Percentiles rank a stretch among this genome's conserved stretches.
Evolutionary conservation across 306 rosid species (phyloP).

Genomic region (Dicorynia guianensis): DNA sequence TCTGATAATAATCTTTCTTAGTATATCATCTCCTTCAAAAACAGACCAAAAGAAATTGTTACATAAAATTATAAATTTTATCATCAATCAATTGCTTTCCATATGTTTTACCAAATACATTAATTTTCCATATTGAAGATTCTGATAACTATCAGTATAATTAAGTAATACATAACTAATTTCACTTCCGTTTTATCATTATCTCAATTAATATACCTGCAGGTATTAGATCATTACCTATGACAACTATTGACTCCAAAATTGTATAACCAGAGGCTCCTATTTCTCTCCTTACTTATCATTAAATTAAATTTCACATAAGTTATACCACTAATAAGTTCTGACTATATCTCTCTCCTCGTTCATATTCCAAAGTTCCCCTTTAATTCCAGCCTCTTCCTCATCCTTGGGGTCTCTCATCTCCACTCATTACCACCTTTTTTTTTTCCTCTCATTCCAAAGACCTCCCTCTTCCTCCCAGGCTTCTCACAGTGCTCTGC

Average conservation of each 20-base stretch:
- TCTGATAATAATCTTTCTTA: conserved; percentile 20
- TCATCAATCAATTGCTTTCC: background rate
- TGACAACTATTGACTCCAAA: background rate
- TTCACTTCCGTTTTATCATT: too few species aligned
- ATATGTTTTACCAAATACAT: background rate
- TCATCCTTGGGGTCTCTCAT: background rate
- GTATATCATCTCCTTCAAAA: conserved; percentile 17
- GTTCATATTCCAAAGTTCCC: background rate
- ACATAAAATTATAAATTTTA: background rate
- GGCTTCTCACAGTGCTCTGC: background rate
- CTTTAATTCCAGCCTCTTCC: background rate
- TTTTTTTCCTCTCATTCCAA: background rate
- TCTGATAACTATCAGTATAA: conserved; percentile 9
- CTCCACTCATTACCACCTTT: background rate
- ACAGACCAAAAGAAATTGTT: background rate
- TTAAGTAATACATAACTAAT: too few species aligned
- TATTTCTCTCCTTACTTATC: background rate
- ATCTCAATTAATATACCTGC: too few species aligned
- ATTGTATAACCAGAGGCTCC: background rate
- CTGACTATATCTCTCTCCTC: background rate
- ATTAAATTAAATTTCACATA: background rate
- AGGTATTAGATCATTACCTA: too few species aligned
- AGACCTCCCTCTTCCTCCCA: background rate
- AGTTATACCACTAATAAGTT: background rate
- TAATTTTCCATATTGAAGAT: conserved; percentile 14